Evolutionary conservation across 2,329 filamentous ascomycete species (phyloP), one percentile per base, ranked within the genome.

Genomic region (Diaporthe vaccinii): DNA sequence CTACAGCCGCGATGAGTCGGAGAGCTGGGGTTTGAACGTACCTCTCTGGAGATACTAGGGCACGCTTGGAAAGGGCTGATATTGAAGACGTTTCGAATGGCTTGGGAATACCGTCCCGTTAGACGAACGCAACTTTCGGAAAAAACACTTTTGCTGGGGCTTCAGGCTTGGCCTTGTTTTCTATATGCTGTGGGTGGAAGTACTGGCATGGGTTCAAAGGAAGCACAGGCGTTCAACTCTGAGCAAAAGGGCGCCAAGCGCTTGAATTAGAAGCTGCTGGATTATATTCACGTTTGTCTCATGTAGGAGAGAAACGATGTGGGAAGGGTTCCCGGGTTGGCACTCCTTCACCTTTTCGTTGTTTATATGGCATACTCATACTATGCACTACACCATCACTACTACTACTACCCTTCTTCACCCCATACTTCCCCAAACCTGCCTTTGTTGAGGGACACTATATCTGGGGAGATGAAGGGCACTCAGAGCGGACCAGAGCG

Each of bases 1-100:
- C 90, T 41, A 88, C 88, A 34, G 89, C 86, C 61, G 90, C 90
- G 75, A 92, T 92, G 90, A 73, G 71, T 25, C 71, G 71, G 20
- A 73, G 71, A 25, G 28, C 70, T 14, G 70, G 70, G 14, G 71
- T 55, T 14, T 69, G 34, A 69, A 28, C 8, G 17, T 14, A 34
- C n/a, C 22, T 15, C 3, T 28, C n/a, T 41, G 49, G 34, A 51
- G 31, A 51, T 22, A 10, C 12, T 31, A 49, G 74, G 4, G 53
- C n/a, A 72, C 14, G 34, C 10, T 31, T 17, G 17, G 14, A 17
- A 41, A 59, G 39, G n/a, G 5, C 25, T 31, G 39, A 2, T 9
- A 10, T 31, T 44, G 39, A 28, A 15, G n/a, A 17, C 10, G n/a
- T 5, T 44, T 20, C 39, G 39, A 17, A 46, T 7, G 2, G 4